Percentiles rank a stretch among this genome's conserved stretches.
Conservation (phyloP, 805 yeast genomes). For the Kluyveromyces wickerhamii region DNA sequence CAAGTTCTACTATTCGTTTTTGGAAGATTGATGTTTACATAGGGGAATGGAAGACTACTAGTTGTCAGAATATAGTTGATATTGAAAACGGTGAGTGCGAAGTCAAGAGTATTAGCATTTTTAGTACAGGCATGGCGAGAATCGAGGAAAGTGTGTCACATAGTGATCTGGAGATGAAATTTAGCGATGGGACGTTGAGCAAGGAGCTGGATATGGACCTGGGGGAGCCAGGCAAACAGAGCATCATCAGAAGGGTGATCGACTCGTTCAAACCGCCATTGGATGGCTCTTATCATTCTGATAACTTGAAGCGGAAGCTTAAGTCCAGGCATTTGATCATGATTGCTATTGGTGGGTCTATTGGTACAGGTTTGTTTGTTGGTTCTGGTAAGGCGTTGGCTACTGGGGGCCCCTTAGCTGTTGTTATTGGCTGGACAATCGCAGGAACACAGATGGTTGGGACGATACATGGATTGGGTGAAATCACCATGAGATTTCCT, state of each 20-base stretch:
- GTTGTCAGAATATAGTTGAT: too few relatives aligned
- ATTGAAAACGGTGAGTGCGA: too few relatives aligned
- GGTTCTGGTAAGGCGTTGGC: conserved; percentile 45
- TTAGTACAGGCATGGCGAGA: too few relatives aligned
- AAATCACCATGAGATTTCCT: conserved; percentile 42
- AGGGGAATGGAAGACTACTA: too few relatives aligned
- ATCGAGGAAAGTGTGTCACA: conserved; percentile 1
- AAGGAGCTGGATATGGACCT: conserved; percentile 1
- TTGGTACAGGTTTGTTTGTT: conserved; percentile 61
- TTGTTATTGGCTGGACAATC: conserved; percentile 40
- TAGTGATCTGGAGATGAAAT: conserved; percentile 4
- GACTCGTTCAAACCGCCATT: conserved; percentile 16
- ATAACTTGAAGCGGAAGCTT: conserved; percentile 34
- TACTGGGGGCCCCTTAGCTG: conserved; percentile 44
- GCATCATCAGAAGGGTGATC: conserved; percentile 9
- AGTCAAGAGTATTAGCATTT: too few relatives aligned
- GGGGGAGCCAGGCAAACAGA: not conserved
- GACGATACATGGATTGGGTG: conserved; percentile 45
- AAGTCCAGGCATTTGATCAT: conserved; percentile 63
- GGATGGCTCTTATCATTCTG: conserved; percentile 13
- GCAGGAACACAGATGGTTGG: conserved; percentile 48
- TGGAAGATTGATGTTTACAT: too few relatives aligned
- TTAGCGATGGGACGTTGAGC: conserved; percentile 2
- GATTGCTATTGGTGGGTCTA: conserved; percentile 75
- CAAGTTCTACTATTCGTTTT: too few relatives aligned